Evolutionary conservation across 176 grass and related monocot genomes (phyloP).

Genomic region (Lolium multiflorum): DNA sequence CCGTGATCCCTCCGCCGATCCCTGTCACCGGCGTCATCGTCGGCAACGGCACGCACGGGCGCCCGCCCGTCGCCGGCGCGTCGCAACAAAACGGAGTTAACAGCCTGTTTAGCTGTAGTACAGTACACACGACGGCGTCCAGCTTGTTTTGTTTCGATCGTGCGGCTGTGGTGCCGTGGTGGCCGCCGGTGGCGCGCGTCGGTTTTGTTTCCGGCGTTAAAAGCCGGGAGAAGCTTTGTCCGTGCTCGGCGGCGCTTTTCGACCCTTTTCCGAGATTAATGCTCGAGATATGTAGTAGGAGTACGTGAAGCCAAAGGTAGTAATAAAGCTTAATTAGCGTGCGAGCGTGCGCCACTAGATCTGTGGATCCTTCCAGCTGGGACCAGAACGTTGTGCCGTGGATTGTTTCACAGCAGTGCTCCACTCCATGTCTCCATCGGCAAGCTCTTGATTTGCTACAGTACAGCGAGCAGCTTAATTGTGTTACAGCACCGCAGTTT

Average conservation of each 20-base stretch:
- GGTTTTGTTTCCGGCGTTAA: neutral
- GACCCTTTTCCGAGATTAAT: conserved; percentile 5
- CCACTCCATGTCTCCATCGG: too few species aligned
- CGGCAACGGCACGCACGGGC: neutral
- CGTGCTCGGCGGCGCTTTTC: neutral
- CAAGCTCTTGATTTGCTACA: neutral
- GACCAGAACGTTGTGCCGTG: too few species aligned
- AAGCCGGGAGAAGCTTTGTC: neutral
- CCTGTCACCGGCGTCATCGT: neutral
- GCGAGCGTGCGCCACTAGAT: neutral
- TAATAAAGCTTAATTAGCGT: neutral
- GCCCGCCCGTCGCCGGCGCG: neutral
- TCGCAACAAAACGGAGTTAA: conserved; percentile 3
- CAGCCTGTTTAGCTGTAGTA: too few species aligned
- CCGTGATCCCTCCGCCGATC: neutral
- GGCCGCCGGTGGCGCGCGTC: neutral
- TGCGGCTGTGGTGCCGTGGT: too few species aligned
- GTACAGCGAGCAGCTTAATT: neutral
- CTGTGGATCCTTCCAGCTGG: too few species aligned
- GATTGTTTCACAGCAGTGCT: too few species aligned
- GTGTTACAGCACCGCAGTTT: too few species aligned
- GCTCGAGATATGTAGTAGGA: neutral
- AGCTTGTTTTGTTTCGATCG: too few species aligned
- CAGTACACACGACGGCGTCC: too few species aligned
- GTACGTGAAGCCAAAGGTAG: conserved; percentile 5